Evolutionary conservation across 139 green algal genomes (phyloP).

Genomic region (Cymbomonas tetramitiformis): DNA sequence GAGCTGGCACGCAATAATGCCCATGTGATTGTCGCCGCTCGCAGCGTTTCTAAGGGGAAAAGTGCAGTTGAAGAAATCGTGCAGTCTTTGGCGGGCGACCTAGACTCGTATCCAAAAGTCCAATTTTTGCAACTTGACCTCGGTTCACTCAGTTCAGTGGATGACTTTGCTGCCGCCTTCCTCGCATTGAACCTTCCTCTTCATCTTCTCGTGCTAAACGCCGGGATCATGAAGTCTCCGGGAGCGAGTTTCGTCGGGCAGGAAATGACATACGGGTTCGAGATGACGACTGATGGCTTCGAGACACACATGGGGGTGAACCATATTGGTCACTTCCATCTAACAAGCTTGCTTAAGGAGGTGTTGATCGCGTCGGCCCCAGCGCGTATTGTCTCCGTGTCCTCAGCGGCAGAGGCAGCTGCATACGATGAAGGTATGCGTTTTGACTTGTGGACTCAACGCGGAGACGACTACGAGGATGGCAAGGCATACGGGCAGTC

Average conservation of each 20-base stretch:
- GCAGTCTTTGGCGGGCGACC: too few relatives aligned
- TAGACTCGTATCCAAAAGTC: background rate
- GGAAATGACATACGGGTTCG: too few relatives aligned
- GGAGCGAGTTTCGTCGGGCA: too few relatives aligned
- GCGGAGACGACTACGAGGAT: conserved; percentile 25
- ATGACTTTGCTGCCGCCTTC: background rate
- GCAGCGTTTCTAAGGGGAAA: background rate
- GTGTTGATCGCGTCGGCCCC: background rate
- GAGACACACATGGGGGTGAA: background rate
- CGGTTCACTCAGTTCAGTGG: background rate
- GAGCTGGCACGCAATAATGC: background rate
- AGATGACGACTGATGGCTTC: background rate
- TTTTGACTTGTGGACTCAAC: background rate
- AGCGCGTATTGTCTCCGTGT: background rate
- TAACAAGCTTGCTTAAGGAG: background rate
- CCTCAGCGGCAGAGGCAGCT: background rate
- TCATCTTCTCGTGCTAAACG: background rate
- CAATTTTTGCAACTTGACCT: background rate
- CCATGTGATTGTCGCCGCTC: background rate
- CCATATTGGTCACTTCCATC: background rate
- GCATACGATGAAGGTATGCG: background rate
- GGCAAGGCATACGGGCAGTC: conserved; percentile 50
- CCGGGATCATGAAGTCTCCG: background rate
- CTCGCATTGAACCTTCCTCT: background rate
- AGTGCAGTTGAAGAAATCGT: background rate